A percentile compares a stretch with the other conserved stretches of the same genome.
Conservation (phyloP, 2,329 filamentous ascomycete species). For the Elsinoe australis region DNA sequence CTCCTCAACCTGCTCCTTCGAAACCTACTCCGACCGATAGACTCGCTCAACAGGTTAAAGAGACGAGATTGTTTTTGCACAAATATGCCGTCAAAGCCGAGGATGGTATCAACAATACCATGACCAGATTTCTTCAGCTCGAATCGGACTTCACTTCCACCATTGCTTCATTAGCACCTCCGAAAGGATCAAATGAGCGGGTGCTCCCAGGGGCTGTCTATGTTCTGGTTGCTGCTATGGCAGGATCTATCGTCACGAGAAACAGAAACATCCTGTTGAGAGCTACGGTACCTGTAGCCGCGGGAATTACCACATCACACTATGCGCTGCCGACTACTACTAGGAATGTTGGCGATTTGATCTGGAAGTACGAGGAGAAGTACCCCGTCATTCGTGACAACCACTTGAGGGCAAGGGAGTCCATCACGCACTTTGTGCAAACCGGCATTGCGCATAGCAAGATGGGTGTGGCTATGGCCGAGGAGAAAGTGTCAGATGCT, state of each 20-base stretch:
- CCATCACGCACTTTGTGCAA: slow-evolving; percentile 60
- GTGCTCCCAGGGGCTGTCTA: slow-evolving; percentile 86
- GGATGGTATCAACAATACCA: slow-evolving; percentile 71
- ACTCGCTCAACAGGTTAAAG: slow-evolving; percentile 73
- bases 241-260: slow-evolving; percentile 80
- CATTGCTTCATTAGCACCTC: slow-evolving; percentile 77
- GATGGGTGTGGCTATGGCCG: slow-evolving; percentile 63
- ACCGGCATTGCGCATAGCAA: slow-evolving; percentile 68
- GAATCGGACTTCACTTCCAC: slow-evolving; percentile 88
- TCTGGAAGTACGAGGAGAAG: slow-evolving; percentile 88
- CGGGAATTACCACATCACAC: slow-evolving; percentile 79
- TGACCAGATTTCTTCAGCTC: slow-evolving; percentile 73
- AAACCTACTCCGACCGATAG: slow-evolving; percentile 65
- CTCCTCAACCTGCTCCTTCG: slow-evolving; percentile 18
- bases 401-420: slow-evolving; percentile 64
- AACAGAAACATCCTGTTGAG: slow-evolving; percentile 81
- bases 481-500: slow-evolving; percentile 69
- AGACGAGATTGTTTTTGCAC: slow-evolving; percentile 73
- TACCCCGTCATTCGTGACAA: slow-evolving; percentile 76
- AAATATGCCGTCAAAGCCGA: slow-evolving; percentile 65
- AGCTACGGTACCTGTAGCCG: slow-evolving; percentile 64
- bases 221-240: slow-evolving; percentile 89
- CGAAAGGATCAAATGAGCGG: slow-evolving; percentile 76
- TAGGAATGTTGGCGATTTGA: slow-evolving; percentile 74
- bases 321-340: slow-evolving; percentile 81